Percentiles rank a stretch among this genome's conserved stretches.
Conservation (phyloP, 2,329 filamentous ascomycete genomes). For the Clonostachys chloroleuca region DNA sequence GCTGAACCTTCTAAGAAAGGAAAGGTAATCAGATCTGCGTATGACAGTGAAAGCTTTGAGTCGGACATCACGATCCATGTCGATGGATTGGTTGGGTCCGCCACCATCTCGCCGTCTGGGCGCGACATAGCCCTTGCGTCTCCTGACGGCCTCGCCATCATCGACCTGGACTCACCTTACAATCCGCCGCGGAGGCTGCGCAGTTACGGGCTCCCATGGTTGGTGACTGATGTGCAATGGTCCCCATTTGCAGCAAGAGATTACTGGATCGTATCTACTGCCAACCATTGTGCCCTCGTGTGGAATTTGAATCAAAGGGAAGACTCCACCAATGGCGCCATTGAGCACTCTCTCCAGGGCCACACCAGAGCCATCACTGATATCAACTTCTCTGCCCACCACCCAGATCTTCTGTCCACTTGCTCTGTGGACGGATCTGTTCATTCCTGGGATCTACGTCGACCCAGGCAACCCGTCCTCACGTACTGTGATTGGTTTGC, state of each 20-base stretch:
- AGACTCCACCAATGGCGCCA: slow-evolving; percentile 64
- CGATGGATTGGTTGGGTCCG: slow-evolving; percentile 77
- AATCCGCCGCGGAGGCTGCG: slow-evolving; percentile 78
- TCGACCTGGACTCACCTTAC: slow-evolving; percentile 86
- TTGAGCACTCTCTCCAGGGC: slow-evolving; percentile 83
- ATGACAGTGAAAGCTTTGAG: slow-evolving; percentile 84
- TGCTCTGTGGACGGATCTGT: slow-evolving; percentile 92
- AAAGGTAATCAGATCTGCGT: slow-evolving; percentile 63
- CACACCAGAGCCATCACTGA: slow-evolving; percentile 87
- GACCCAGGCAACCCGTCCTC: slow-evolving; percentile 66
- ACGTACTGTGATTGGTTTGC: slow-evolving; percentile 92
- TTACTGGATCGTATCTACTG: slow-evolving; percentile 91
- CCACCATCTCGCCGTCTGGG: slow-evolving; percentile 87
- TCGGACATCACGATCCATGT: slow-evolving; percentile 81
- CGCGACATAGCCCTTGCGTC: slow-evolving; percentile 88
- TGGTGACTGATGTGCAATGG: slow-evolving; percentile 95
- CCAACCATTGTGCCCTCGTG: slow-evolving; percentile 89
- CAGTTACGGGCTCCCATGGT: slow-evolving; percentile 85
- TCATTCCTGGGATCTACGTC: slow-evolving; percentile 85
- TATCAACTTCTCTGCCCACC: slow-evolving; percentile 92
- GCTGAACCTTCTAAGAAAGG: slow-evolving; percentile 46
- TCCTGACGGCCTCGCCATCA: slow-evolving; percentile 84
- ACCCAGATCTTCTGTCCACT: slow-evolving; percentile 83
- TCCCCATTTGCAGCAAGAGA: slow-evolving; percentile 86
- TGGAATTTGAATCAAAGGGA: slow-evolving; percentile 85